Base-by-base conservation (phyloP, 2,329 filamentous ascomycete species). In the Achaetomium macrosporum region DNA sequence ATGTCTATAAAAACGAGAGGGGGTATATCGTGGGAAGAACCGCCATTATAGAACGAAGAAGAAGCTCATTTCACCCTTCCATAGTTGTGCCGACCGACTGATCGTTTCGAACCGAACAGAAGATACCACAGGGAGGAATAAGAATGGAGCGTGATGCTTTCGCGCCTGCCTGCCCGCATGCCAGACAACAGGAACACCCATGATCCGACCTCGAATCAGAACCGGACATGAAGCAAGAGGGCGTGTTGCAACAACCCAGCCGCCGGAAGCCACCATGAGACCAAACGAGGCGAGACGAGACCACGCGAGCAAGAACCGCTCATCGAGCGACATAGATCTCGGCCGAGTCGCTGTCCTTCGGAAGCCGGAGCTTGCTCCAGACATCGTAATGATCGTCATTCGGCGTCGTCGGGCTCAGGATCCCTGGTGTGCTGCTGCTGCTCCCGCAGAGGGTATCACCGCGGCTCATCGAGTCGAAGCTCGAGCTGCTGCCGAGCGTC, bases 401-500 rank as follows among this genome's bases (percentile, higher is more conserved):
- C 0, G 75, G 75, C 8, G 74, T 70, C 0, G 71, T 73, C 8
- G 76, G 76, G 59, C 75, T 78, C 54, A 77, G 60, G n/a, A 74
- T 73, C 17, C 73, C 75, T 1, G 76, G 76, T 51, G 73, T 76
- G 49, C 73, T 62, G 47, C 69, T 75, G 52, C 72, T 74, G 58
- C 73, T 76, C 44, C 72, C 73, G 48, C 74, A 76, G 47, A 71
- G 70, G 55, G 70, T 74, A 31, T 64, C 65, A 35, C 67, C 69
- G 41, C 66, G 65, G 53, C 64, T 66, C 5, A 66, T 58, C 3
- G 66, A 69, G 33, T 66, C 85, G 37, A 84, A 87, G 66, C 87
- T 82, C 0, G 88, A 93, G 50, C 84, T 90, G 61, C 89, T 93
- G 55, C 88, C 90, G 42, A 92, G 81, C 9, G 90, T 92, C 90